Conservation (phyloP, 768 basidiomycete species). For the Lactarius psammicola region DNA sequence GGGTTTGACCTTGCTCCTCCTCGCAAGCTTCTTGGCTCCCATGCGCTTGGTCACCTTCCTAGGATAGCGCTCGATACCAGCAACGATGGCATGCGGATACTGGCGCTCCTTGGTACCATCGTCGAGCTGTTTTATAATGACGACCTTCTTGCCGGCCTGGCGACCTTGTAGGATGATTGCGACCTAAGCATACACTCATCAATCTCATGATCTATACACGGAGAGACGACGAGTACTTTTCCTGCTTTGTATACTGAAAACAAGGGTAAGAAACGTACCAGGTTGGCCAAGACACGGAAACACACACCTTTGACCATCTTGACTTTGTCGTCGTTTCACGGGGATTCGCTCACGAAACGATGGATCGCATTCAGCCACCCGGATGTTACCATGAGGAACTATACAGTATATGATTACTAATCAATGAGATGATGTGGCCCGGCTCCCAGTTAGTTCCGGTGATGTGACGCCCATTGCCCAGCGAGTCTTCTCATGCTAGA, state of each 20-base stretch:
- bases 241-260: slow-evolving; percentile 87
- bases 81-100: slow-evolving; percentile 98
- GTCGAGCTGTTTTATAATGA: slow-evolving; percentile 96
- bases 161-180: slow-evolving; percentile 98
- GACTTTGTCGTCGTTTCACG: slow-evolving; percentile 23
- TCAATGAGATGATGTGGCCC: neutral
- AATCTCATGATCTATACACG: neutral
- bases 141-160: slow-evolving; percentile 99
- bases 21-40: slow-evolving; percentile 92
- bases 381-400: slow-evolving; percentile 32
- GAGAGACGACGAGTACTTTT: slow-evolving; percentile 55
- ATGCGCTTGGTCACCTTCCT: slow-evolving; percentile 96
- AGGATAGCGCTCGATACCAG: slow-evolving; percentile 97
- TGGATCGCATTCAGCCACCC: slow-evolving; percentile 30
- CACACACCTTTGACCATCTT: slow-evolving; percentile 35
- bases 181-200: slow-evolving; percentile 49
- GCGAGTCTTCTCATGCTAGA: neutral
- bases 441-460: neutral
- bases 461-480: neutral
- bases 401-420: slow-evolving; percentile 27
- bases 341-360: slow-evolving; percentile 22
- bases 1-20: slow-evolving; percentile 97
- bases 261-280: neutral
- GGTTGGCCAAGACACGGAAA: neutral
- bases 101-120: slow-evolving; percentile 95